These are phyloP conservation scores for Silene vulgaris DNA, from an alignment of 179 eudicot species.

Conservation along the genomic window DNA sequence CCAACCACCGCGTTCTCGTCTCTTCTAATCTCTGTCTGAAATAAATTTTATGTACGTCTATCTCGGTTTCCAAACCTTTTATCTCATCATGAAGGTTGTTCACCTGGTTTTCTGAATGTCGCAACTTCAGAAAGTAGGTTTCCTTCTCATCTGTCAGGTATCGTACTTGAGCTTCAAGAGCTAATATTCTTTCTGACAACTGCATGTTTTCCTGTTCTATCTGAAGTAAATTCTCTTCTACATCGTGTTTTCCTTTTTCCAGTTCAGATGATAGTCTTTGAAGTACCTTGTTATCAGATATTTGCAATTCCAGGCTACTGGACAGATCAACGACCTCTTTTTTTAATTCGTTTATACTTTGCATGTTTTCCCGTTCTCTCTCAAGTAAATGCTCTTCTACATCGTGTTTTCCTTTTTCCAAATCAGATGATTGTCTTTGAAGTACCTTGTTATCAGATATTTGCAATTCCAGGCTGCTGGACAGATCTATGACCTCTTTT, in stretches of 20 bases:
- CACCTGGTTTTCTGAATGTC: constrained; percentile 40
- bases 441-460: constrained; percentile 48
- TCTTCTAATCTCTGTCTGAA: constrained; percentile 45
- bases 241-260: constrained; percentile 51
- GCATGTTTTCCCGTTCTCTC: constrained; percentile 36
- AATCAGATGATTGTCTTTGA: constrained; percentile 41
- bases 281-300: constrained; percentile 47
- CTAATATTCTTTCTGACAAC: constrained; percentile 50
- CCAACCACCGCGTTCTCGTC: constrained; percentile 38
- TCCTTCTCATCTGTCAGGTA: constrained; percentile 53
- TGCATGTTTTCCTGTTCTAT: constrained; percentile 59
- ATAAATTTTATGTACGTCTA: constrained; percentile 41
- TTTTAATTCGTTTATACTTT: neutral
- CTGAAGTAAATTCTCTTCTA: constrained; percentile 46
- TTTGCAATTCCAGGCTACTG: constrained; percentile 41
- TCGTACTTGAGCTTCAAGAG: constrained; percentile 53
- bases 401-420: constrained; percentile 55
- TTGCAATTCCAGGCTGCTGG: constrained; percentile 41
- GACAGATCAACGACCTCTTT: constrained; percentile 35
- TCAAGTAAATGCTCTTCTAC: constrained; percentile 47
- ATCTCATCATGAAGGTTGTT: constrained; percentile 52
- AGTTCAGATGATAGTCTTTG: constrained; percentile 44
- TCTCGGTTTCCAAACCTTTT: constrained; percentile 37
- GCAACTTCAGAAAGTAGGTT: constrained; percentile 45
- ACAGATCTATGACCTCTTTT: constrained; percentile 38